Evolutionary conservation across 148 eudicot genomes (phyloP), one percentile per base, ranked within the genome.

Genomic region (Fallopia convolvulus): DNA sequence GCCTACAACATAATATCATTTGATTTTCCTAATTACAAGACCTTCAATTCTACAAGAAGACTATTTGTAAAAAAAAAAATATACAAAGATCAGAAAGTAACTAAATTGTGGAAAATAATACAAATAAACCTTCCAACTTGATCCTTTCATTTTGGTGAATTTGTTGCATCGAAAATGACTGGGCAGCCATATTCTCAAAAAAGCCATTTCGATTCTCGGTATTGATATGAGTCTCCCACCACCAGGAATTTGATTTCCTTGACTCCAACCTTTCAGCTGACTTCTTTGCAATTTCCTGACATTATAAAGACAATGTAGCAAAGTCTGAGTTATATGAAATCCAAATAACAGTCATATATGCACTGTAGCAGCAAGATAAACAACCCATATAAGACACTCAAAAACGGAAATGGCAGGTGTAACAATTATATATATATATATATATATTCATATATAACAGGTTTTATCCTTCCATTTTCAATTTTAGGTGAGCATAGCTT

Each of bases 221-320:
- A 83, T 91, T 89, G 75, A 89, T 74, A 79, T 90, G 94, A 79
- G 90, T 90, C 78, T 94, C 98, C 93, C 90, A 92, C 97, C 91
- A 91, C 94, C 93, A 90, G 52, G 94, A 92, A 80, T 85, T 88
- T 46, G 95, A 87, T 76, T 86, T 88, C 44, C 80, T 83, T 55
- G 88, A 80, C 47, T 86, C 84, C 46, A 72, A 49, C 83, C 84
- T 87, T 84, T 78, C 86, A 77, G 84, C 21, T 17, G 39, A 40
- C 68, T 75, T 75, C 20, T 36, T 68, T 14, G 41, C 20, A 36
- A 12, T 68, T 68, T 68, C 72, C 72, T 68, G 72, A 3, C 21
- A 36, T 68, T 14, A 68, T 5, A 68, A 17, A 36, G 44, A 68
- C 20, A 68, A 68, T 14, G 9, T 36, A 66, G 42, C 18, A 33